These are phyloP conservation scores for Euryodendron excelsum DNA, from an alignment of 148 eudicot species.

Conservation along the genomic window DNA sequence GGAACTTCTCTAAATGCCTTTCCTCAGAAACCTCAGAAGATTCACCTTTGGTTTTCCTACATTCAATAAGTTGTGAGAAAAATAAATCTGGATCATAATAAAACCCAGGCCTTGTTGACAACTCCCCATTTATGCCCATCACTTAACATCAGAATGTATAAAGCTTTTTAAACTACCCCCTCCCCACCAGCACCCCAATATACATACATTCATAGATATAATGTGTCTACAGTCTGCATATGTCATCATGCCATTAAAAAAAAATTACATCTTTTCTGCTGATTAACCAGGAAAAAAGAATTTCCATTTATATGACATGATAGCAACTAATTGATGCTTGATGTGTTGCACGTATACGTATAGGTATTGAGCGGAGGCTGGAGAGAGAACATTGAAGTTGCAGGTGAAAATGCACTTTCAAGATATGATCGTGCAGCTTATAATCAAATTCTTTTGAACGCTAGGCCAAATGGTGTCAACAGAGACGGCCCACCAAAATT, in stretches of 20 bases:
- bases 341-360: neutral
- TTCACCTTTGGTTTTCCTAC: too few relatives aligned
- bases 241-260: too few relatives aligned
- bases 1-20: neutral
- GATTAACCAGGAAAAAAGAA: neutral
- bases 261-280: neutral
- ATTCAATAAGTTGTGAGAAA: too few relatives aligned
- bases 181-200: too few relatives aligned
- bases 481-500: constrained; percentile 53
- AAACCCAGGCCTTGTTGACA: too few relatives aligned
- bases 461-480: constrained; percentile 76
- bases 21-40: too few relatives aligned
- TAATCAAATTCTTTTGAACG: constrained; percentile 72
- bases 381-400: constrained; percentile 64
- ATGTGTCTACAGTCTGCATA: neutral
- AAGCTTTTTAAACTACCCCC: too few relatives aligned
- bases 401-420: constrained; percentile 88
- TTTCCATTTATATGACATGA: too few relatives aligned
- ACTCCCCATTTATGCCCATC: too few relatives aligned
- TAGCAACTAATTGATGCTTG: neutral
- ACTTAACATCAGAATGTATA: too few relatives aligned
- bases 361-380: constrained; percentile 83
- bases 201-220: too few relatives aligned
- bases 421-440: constrained; percentile 78
- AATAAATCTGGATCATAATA: too few relatives aligned